A percentile compares a stretch with the other conserved stretches of the same genome.
phyloP scores from a whole-genome alignment of 306 rosid genomes.

The Rosa lucieae region DNA sequence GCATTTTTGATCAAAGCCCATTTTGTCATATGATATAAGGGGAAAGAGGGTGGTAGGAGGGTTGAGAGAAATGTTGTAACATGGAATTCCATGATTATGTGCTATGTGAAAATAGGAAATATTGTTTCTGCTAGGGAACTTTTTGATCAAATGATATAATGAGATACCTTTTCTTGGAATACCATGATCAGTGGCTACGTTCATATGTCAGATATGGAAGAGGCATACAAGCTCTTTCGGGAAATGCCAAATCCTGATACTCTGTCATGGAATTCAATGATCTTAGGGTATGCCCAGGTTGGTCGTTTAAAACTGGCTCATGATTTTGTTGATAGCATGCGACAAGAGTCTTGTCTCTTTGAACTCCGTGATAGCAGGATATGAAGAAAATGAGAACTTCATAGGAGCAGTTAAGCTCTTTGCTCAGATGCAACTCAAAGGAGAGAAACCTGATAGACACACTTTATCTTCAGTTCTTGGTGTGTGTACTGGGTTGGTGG shows the following conservation, averaged over 20 bases:
- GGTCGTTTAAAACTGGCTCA: neutral
- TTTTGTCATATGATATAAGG: neutral
- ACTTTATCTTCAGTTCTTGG: neutral
- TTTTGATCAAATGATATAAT: neutral
- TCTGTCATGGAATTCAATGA: neutral
- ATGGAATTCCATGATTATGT: slow-evolving; percentile 3
- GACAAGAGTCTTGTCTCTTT: neutral
- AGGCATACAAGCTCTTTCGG: neutral
- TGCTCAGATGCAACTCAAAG: neutral
- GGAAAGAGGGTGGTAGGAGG: neutral
- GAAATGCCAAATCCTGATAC: neutral
- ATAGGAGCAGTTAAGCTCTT: neutral
- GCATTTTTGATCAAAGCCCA: neutral
- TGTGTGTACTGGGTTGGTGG: neutral
- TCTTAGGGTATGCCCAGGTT: slow-evolving; percentile 5
- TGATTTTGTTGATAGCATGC: neutral
- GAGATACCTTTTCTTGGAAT: neutral
- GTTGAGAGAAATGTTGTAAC: neutral
- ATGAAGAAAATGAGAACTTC: neutral
- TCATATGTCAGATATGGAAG: neutral
- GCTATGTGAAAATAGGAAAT: neutral
- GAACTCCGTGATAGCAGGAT: neutral
- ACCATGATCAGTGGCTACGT: slow-evolving; percentile 1
- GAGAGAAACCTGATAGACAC: neutral
- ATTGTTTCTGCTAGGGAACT: neutral